Percentiles rank a stretch among this genome's conserved stretches.
Evolutionary conservation across 2,329 filamentous ascomycete species (phyloP).

Genomic region (Cladosporium sp.): DNA sequence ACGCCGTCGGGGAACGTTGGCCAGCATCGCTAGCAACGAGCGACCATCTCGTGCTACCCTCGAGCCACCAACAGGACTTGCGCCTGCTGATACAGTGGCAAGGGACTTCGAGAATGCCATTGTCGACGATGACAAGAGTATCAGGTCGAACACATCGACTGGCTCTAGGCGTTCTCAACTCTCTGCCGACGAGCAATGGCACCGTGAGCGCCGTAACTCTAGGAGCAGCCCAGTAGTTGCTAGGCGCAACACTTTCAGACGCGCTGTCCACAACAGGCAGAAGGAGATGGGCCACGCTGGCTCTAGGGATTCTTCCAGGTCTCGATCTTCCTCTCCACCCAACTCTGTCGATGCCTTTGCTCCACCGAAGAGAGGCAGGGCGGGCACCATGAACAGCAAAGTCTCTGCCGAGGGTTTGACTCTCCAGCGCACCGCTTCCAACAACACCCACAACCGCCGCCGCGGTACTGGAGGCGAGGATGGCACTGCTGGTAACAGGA

Average conservation of each 20-base stretch:
- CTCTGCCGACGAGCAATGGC: constrained; percentile 34
- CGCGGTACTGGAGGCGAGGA: constrained; percentile 61
- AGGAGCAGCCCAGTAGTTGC: constrained; percentile 39
- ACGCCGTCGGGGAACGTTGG: constrained; percentile 68
- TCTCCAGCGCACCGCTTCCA: constrained; percentile 70
- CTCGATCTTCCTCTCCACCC: constrained; percentile 78
- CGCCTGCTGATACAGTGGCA: constrained; percentile 46
- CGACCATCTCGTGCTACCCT: constrained; percentile 49
- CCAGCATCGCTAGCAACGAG: constrained; percentile 58
- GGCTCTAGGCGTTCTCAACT: constrained; percentile 30
- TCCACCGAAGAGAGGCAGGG: constrained; percentile 79
- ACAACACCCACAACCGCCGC: constrained; percentile 60
- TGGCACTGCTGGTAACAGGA: constrained; percentile 57
- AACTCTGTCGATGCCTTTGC: constrained; percentile 98
- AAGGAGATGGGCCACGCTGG: constrained; percentile 22
- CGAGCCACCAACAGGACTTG: constrained; percentile 43
- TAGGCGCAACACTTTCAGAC: constrained; percentile 47
- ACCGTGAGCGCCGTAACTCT: constrained; percentile 29
- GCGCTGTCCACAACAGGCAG: constrained; percentile 32
- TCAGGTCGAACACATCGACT: constrained; percentile 48
- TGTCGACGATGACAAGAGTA: constrained; percentile 70
- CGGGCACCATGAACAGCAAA: constrained; percentile 64
- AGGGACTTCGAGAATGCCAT: constrained; percentile 88
- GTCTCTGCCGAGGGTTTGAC: constrained; percentile 58
- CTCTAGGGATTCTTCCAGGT: constrained; percentile 44